These are phyloP conservation scores for Mucor plumbeus DNA, from an alignment of 371 early-diverging fungal species.

Conservation along the genomic window DNA sequence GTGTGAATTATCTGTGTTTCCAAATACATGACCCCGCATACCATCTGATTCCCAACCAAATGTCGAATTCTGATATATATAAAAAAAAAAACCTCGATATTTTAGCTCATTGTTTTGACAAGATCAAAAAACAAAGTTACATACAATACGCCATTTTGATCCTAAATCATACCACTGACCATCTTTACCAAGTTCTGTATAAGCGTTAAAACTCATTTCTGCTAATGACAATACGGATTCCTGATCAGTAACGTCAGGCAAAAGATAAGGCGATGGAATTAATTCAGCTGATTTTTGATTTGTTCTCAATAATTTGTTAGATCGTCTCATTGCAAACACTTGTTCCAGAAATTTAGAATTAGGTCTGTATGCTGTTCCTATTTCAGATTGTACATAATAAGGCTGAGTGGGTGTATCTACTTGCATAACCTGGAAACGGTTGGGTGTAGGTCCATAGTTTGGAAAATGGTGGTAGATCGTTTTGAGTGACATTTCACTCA, in stretches of 20 bases:
- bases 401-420: not conserved
- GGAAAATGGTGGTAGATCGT: not conserved
- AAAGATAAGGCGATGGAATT: not conserved
- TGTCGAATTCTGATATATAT: slow-evolving; percentile 54
- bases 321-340: not conserved
- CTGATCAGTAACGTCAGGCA: slow-evolving; percentile 77
- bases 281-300: not conserved
- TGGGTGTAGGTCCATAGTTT: slow-evolving; percentile 6
- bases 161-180: slow-evolving; percentile 78
- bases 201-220: slow-evolving; percentile 81
- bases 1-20: slow-evolving; percentile 65
- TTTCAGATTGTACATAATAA: not conserved
- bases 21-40: slow-evolving; percentile 92
- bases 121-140: not conserved
- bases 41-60: slow-evolving; percentile 92
- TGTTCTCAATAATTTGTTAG: not conserved
- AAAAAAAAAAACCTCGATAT: not conserved
- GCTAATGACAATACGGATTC: slow-evolving; percentile 74
- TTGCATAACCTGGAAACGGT: slow-evolving; percentile 1
- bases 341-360: not conserved
- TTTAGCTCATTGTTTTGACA: no score
- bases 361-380: slow-evolving; percentile 11
- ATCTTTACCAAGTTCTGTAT: slow-evolving; percentile 59
- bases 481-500: not conserved
- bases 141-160: slow-evolving; percentile 69